Evolutionary conservation across 2,329 filamentous ascomycete genomes (phyloP), one percentile per base, ranked within the genome.

Genomic region (Claviceps monticola): DNA sequence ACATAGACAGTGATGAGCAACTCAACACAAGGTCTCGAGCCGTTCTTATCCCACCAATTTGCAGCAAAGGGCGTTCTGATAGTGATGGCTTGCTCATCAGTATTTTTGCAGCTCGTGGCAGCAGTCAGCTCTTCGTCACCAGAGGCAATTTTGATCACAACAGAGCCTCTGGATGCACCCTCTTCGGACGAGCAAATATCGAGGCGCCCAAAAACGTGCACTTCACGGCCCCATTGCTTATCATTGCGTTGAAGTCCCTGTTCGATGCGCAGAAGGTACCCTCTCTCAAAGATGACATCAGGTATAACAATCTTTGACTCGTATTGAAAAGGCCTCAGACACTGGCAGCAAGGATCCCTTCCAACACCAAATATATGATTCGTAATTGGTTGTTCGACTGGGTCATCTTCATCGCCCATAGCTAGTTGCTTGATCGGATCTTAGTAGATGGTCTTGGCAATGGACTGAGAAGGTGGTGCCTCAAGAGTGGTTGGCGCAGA

Each of bases 1-100:
- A 74, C 67, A 66, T 68, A 74, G 43, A 76, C 59, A 2, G 73
- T 78, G 16, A 66, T 64, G 11, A 67, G 68, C 53, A 79, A 34
- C 29, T 34, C 29, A 34, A 34, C 9, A 34, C 29, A 34, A 11
- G 29, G 29, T 34, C 29, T 34, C 64, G 56, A 51, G 14, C 55
- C 36, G 2, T 57, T 26, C 5, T 23, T 49, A 13, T 56, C 48
- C 58, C 65, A 65, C 61, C 66, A 66, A 1, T 62, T 56, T 45
- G 71, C 51, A 9, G 53, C 58, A 37, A 58, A 58, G 0, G 74
- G 74, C 2, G 71, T 67, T 11, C 55, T 61, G 23, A 79, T 55
- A n/a, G 60, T 56, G 52, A 78, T 62, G 2, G 43, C 34, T 56
- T 78, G 74, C 26, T 13, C 37, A 17, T 50, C 52, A 0, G 29